Evolutionary conservation across 495 filamentous ascomycete species (phyloP).

Genomic region (Melanomma pulvis-pyrius): DNA sequence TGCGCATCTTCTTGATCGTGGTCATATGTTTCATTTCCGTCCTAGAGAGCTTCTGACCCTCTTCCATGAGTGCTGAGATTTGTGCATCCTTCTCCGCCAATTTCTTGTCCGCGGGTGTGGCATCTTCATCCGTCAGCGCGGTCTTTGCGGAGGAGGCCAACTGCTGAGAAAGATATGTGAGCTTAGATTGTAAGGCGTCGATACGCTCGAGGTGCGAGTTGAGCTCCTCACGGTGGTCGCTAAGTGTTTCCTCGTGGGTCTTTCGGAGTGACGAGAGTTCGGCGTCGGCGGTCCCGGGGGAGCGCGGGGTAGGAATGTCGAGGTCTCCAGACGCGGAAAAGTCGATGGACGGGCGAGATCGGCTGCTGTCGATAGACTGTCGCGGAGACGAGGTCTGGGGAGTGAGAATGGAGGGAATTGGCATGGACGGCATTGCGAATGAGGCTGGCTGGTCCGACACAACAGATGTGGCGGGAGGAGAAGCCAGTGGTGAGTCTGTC

Average conservation of each 20-base stretch:
- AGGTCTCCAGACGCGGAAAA: slow-evolving; percentile 51
- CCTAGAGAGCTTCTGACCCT: slow-evolving; percentile 86
- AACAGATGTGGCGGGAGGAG: slow-evolving; percentile 7
- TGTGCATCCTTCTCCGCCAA: slow-evolving; percentile 87
- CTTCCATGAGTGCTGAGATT: slow-evolving; percentile 85
- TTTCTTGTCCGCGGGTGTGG: slow-evolving; percentile 69
- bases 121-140: slow-evolving; percentile 68
- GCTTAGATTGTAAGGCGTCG: slow-evolving; percentile 86
- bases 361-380: slow-evolving; percentile 33
- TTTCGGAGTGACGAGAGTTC: slow-evolving; percentile 55
- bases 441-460: slow-evolving; percentile 26
- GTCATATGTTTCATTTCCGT: slow-evolving; percentile 81
- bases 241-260: slow-evolving; percentile 62
- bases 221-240: slow-evolving; percentile 75
- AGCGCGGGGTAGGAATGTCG: slow-evolving; percentile 25
- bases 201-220: slow-evolving; percentile 85
- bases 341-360: slow-evolving; percentile 33
- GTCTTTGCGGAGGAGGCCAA: slow-evolving; percentile 64
- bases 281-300: slow-evolving; percentile 19
- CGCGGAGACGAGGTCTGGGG: slow-evolving; percentile 35
- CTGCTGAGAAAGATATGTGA: slow-evolving; percentile 67
- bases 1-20: slow-evolving; percentile 79
- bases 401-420: slow-evolving; percentile 41
- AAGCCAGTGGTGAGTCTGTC: slow-evolving; percentile 5
- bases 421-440: slow-evolving; percentile 17